Base-by-base conservation (phyloP, 345 rosid species). In the Eucalyptus urophylla region DNA sequence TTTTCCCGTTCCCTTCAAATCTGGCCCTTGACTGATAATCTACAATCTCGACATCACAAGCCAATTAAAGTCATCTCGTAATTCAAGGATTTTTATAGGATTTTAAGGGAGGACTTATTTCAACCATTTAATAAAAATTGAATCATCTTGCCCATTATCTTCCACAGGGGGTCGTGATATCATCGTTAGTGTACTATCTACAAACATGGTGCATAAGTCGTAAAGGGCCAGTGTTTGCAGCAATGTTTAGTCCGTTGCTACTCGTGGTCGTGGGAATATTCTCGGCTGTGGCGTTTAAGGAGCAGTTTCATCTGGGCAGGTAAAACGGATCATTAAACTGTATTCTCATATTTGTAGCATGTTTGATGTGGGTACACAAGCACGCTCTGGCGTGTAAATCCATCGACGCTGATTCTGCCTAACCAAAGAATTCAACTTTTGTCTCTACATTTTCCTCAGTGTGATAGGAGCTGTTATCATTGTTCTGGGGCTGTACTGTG, bases 291-390 rank as follows among this genome's bases (percentile, higher is more conserved):
- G 93, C 90, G 67, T 94, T 94, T 69, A 93, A 94, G 11, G 94
- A 94, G 90, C 87, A 91, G 90, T 90, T 95, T 86, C 95, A 89
- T 86, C 31, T 92, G 62, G 91, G 95, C 88, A 93, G 94, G 95
- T 92, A 11, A 53, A 40, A 31, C 86, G 16, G 50, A 27, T 25
- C 81, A 29, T 8, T 25, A 47, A 40, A 47, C 12, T 10, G 10
- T 5, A 3, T 6, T 76, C 14, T 21, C 83, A 21, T 40, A 37
- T 11, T 76, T 40, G 83, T 11, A 21, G 83, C 47, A 21, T 4
- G 83, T 76, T 37, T 40, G 47, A 76, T 76, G 27, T 21, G 27
- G 8, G 83, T 21, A 40, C 83, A 21, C 83, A 76, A 76, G 83
- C 47, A 76, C 29, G 8, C 27, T 76, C 25, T 37, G 14, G 83